A percentile compares a stretch with the other conserved stretches of the same genome.
Conservation (phyloP, 2,329 filamentous ascomycete species). For the Penicillium concentricum region DNA sequence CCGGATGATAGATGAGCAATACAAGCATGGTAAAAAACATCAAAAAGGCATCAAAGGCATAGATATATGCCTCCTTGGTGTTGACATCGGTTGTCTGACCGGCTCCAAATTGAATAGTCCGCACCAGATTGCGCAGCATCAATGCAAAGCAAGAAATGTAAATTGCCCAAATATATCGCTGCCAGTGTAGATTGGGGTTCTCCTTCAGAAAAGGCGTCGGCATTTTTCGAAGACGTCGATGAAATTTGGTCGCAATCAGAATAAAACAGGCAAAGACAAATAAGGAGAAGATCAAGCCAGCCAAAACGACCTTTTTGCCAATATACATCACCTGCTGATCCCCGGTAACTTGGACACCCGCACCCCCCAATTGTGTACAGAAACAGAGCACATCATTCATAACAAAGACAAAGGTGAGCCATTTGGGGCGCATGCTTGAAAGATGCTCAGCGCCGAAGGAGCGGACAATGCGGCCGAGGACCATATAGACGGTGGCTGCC, state of each 20-base stretch:
- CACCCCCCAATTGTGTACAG: conserved; percentile 34
- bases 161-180: conserved; percentile 27
- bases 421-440: conserved; percentile 34
- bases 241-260: conserved; percentile 24
- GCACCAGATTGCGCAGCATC: conserved; percentile 30
- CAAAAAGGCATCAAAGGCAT: conserved; percentile 33
- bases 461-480: conserved; percentile 41
- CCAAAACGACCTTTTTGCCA: conserved; percentile 29
- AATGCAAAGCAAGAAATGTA: conserved; percentile 27
- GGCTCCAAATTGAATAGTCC: conserved; percentile 31
- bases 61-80: conserved; percentile 30
- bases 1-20: conserved; percentile 28
- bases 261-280: conserved; percentile 31
- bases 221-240: conserved; percentile 15
- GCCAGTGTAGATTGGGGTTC: conserved; percentile 25
- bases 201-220: conserved; percentile 18
- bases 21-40: conserved; percentile 26
- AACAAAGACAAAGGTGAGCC: conserved; percentile 42
- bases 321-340: conserved; percentile 20
- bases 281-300: conserved; percentile 30
- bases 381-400: conserved; percentile 38
- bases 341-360: conserved; percentile 30
- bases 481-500: conserved; percentile 40
- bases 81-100: conserved; percentile 14
- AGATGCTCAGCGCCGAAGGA: conserved; percentile 36